Conservation (phyloP, 345 rosid species). For the Erysimum cheiranthoides region DNA sequence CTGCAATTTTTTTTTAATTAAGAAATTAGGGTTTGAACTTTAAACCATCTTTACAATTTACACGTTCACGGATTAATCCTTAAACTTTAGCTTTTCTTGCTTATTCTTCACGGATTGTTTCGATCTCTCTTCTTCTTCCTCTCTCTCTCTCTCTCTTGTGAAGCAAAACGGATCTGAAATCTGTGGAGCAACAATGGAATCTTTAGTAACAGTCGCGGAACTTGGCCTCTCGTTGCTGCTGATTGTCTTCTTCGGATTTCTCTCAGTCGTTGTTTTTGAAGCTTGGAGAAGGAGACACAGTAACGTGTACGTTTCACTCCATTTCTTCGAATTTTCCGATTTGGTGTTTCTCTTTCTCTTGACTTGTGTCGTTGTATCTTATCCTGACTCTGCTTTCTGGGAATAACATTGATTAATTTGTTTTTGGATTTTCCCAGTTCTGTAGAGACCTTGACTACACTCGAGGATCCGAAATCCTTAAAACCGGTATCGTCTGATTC, state of each 20-base stretch:
- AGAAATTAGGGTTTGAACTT: conserved; percentile 28
- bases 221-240: conserved; percentile 42
- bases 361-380: background rate
- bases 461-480: conserved; percentile 84
- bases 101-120: conserved; percentile 39
- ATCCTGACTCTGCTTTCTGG: background rate
- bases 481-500: conserved; percentile 58
- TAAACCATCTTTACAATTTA: conserved; percentile 14
- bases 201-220: conserved; percentile 52
- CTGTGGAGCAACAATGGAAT: conserved; percentile 52
- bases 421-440: conserved; percentile 51
- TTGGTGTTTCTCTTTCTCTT: background rate
- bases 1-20: background rate
- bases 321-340: conserved; percentile 6
- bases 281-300: conserved; percentile 71
- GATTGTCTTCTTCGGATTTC: conserved; percentile 44
- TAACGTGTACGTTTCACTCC: conserved; percentile 52
- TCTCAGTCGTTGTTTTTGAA: conserved; percentile 57
- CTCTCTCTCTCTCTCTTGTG: conserved; percentile 1
- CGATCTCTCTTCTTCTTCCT: conserved; percentile 18
- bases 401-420: conserved; percentile 1
- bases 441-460: conserved; percentile 59
- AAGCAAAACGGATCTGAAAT: conserved; percentile 42
- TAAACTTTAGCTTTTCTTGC: conserved; percentile 30
- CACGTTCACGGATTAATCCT: conserved; percentile 27